These are phyloP conservation scores for Zymoseptoria brevis DNA, from an alignment of 2,329 filamentous ascomycete genomes.

Conservation along the genomic window DNA sequence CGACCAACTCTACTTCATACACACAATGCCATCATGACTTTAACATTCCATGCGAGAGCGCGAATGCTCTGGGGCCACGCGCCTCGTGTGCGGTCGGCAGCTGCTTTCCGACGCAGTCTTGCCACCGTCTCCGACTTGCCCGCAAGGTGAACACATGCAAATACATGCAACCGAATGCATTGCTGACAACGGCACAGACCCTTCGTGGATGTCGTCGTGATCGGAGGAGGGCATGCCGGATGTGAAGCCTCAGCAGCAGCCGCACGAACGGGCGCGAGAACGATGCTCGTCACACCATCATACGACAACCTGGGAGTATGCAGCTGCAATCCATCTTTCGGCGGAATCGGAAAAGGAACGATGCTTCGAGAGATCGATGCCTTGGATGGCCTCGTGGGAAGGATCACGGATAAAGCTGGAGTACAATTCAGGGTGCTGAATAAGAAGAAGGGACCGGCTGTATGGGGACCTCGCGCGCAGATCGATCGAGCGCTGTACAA, in stretches of 20 bases:
- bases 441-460: slow-evolving; percentile 80
- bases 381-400: slow-evolving; percentile 78
- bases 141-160: slow-evolving; percentile 17
- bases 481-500: slow-evolving; percentile 89
- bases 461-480: slow-evolving; percentile 94
- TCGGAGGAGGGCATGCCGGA: slow-evolving; percentile 92
- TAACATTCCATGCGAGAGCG: slow-evolving; percentile 25
- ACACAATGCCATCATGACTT: slow-evolving; percentile 12
- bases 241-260: slow-evolving; percentile 89
- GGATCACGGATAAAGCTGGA: slow-evolving; percentile 86
- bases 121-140: slow-evolving; percentile 37
- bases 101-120: slow-evolving; percentile 32
- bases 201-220: slow-evolving; percentile 75
- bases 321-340: slow-evolving; percentile 94
- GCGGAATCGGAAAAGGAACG: slow-evolving; percentile 96
- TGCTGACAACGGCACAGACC: slow-evolving; percentile 30
- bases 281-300: slow-evolving; percentile 81
- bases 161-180: neutral
- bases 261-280: slow-evolving; percentile 78
- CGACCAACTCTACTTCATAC: neutral
- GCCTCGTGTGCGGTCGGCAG: slow-evolving; percentile 38
- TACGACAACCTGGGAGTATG: slow-evolving; percentile 85
- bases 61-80: slow-evolving; percentile 42
- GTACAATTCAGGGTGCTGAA: slow-evolving; percentile 93
- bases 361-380: slow-evolving; percentile 95